These are phyloP conservation scores for Microcyclospora tardicrescens DNA, from an alignment of 2,329 filamentous ascomycete genomes.

Conservation along the genomic window DNA sequence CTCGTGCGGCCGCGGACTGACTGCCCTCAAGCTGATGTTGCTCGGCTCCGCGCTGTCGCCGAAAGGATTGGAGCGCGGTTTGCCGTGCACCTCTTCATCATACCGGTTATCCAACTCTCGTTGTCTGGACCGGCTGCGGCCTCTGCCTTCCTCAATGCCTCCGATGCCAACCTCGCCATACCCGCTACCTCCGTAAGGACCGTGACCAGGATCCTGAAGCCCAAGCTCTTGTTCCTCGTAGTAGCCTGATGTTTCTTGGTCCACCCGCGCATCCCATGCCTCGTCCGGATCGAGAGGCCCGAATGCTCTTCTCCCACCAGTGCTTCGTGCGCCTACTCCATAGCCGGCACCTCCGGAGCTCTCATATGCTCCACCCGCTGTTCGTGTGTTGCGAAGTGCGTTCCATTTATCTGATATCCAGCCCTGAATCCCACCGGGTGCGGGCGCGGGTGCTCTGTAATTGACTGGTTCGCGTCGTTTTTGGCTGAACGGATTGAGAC, in stretches of 20 bases:
- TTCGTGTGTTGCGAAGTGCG: constrained; percentile 52
- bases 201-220: constrained; percentile 31
- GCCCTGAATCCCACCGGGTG: constrained; percentile 50
- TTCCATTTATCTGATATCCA: constrained; percentile 59
- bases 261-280: constrained; percentile 72
- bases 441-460: constrained; percentile 41
- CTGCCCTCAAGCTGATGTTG: constrained; percentile 50
- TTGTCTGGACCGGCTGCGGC: constrained; percentile 38
- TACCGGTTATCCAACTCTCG: constrained; percentile 32
- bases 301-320: constrained; percentile 41
- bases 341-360: constrained; percentile 21
- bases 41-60: constrained; percentile 54
- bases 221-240: constrained; percentile 70
- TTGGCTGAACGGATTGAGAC: constrained; percentile 54
- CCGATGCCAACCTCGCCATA: constrained; percentile 18
- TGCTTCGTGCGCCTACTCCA: constrained; percentile 5
- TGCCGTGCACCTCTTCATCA: constrained; percentile 33
- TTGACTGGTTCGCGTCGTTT: constrained; percentile 12
- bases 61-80: constrained; percentile 48
- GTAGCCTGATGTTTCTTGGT: constrained; percentile 55
- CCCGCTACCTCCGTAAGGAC: constrained; percentile 27
- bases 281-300: constrained; percentile 67
- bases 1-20: constrained; percentile 58
- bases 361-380: constrained; percentile 37
- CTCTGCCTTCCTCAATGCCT: constrained; percentile 26